Evolutionary conservation across 768 basidiomycete species (phyloP), one percentile per base, ranked within the genome.

Genomic region (Lyophyllum shimeji): DNA sequence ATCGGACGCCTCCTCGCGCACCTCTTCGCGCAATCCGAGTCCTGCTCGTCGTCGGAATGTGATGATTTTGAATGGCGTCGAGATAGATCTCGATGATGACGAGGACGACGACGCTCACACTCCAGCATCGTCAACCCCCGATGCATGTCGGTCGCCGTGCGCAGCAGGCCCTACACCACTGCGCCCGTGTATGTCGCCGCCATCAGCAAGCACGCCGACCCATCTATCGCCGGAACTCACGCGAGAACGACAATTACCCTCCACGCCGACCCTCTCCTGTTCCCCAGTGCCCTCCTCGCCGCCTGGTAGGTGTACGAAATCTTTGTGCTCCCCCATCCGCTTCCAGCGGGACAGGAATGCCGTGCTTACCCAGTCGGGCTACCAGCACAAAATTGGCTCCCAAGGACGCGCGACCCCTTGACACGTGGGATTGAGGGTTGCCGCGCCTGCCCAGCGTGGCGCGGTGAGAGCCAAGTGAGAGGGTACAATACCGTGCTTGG

Each of bases 31-130:
- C 24, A n/a, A 45, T 8, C 37, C 8, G 17, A 18, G 31, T 7
- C 20, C 43, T 18, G 31, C 33, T 48, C 60, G 49, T 21, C 20
- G 25, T 23, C 53, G 47, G 25, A 61, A 57, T 47, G 43, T 60
- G 27, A 42, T 65, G 51, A 37, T 65, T 46, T 9, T 63, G 34
- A 49, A 63, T 60, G 42, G 57, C 29, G 21, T 65, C 53, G 46
- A 65, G 50, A 54, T 50, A 15, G 60, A 65, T 46, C 55, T 65
- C 48, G 56, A 65, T 47, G 40, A 57, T 44, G 50, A 61, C 47
- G 60, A 63, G 15, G 43, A 61, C 34, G 55, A 59, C 44, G 37
- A 57, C 29, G 18, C 37, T 50, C 8, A 9, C 18, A 33, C 21
- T 39, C n/a, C n/a, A 39, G 37, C 24, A 17, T 20, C 18, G 0